A percentile compares a stretch with the other conserved stretches of the same genome.
These are phyloP conservation scores for Collariella sp. DNA, from an alignment of 495 filamentous ascomycete species.

Conservation along the genomic window DNA sequence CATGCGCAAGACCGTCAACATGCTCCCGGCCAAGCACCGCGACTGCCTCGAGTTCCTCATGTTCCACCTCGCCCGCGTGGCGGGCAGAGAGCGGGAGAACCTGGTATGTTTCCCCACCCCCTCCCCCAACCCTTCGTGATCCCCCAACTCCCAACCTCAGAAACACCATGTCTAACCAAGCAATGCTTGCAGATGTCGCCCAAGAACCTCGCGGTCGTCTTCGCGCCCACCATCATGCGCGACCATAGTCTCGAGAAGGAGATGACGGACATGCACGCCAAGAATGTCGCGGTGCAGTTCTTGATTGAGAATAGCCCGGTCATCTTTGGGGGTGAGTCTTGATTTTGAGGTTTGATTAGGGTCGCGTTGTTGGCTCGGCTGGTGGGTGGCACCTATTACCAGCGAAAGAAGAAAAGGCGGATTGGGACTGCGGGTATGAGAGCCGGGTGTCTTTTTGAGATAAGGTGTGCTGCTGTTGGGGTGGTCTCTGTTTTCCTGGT, in stretches of 20 bases:
- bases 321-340: conserved; percentile 50
- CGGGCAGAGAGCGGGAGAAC: conserved; percentile 73
- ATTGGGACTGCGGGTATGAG: too few relatives aligned
- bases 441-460: too few relatives aligned
- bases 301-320: conserved; percentile 76
- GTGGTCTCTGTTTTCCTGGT: not conserved
- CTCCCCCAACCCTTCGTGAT: not conserved
- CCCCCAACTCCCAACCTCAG: not conserved
- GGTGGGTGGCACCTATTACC: too few relatives aligned
- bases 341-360: not conserved
- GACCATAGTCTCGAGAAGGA: conserved; percentile 81
- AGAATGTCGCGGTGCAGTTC: conserved; percentile 84
- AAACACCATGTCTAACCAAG: conserved; percentile 13
- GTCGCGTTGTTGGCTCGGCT: not conserved
- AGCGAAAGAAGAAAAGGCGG: too few relatives aligned
- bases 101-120: conserved; percentile 35
- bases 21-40: conserved; percentile 71
- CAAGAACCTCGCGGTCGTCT: conserved; percentile 91
- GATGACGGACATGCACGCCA: conserved; percentile 90
- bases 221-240: conserved; percentile 95
- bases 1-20: conserved; percentile 60
- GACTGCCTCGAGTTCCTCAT: conserved; percentile 89
- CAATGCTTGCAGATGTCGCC: conserved; percentile 66
- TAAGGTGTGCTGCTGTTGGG: not conserved
- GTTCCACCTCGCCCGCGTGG: conserved; percentile 87